Evolutionary conservation across 2,329 filamentous ascomycete genomes (phyloP), one percentile per base, ranked within the genome.

Genomic region (Penicillium hesseltinei): DNA sequence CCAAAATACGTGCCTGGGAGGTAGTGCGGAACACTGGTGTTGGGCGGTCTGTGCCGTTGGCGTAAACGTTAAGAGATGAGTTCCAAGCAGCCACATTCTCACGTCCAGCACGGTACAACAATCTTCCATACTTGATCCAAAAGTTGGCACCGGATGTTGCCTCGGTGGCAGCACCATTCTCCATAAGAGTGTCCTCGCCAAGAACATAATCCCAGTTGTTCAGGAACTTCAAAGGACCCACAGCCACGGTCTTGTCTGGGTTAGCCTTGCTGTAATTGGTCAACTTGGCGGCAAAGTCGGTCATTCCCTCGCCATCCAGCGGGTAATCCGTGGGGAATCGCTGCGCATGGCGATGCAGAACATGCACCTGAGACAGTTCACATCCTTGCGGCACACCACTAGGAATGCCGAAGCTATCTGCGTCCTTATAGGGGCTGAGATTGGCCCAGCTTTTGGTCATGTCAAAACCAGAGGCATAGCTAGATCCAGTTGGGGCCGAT

Each of bases 11-110:
- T 11, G 75, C 77, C 67, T 84, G 82, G 40, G 75, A 75, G 0
- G 83, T 85, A 0, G 82, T 84, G 27, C 83, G 74, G 46, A 84
- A 72, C 0, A 82, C 76, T 0, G 82, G 77, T 67, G 80, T 81
- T 0, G 77, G 72, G 8, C 80, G 73, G 8, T 73, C 72, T 17
- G 79, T 82, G 11, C 78, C 78, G 56, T 81, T 80, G 29, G 73
- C 63, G 55, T 71, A 80, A 15, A 72, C 62, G 57, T 72, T 73
- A 23, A 73, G 58, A 46, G 66, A 74, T 15, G 74, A 67, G 61
- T 80, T 77, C 72, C 83, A 85, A 2, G 75, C 69, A 1, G 81
- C 62, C 60, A 82, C 80, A 51, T 59, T 58, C 8, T 76, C 80
- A 5, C 70, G 62, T 9, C 73, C 72, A 1, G 82, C 79, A 54